Base-by-base conservation (phyloP, 768 basidiomycete genomes). In the Amanita exitialis region DNA sequence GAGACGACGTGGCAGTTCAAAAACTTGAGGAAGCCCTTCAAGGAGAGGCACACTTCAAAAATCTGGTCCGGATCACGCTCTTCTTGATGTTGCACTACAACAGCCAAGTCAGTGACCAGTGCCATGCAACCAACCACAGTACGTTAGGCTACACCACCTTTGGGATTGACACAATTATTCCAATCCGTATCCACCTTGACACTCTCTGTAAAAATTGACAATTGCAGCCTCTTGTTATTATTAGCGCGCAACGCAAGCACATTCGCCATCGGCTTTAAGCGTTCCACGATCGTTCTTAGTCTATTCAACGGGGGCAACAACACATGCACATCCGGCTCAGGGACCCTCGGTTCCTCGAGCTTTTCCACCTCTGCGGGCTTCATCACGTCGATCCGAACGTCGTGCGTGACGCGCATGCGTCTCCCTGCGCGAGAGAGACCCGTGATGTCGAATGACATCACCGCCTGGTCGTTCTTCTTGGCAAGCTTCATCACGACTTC, bases 321-420 rank as follows among this genome's bases (percentile, higher is more conserved):
- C 44, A 92, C 81, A 56, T 88, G 86, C 57, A 90, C 91, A 53
- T 93, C 86, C 13, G 90, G 88, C 27, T 86, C 83, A 1, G 91
- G 91, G 60, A 90, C 93, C 57, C 88, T 64, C 1, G 91, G 91
- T 61, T 93, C 91, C 23, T 69, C 74, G 50, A 93, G 73, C 54
- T 73, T 78, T 16, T 76, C 80, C 9, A 87, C 78, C 52, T 93
- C 91, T 0, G 70, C 68, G 1, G 84, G 84, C 51, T 79, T 79
- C 78, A 90, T 75, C 7, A 94, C 82, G 45, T 86, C 86, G 51
- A 93, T 86, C 56, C 77, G 76, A 25, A 93, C 86, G 58, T 92
- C 90, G 61, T 94, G 90, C 0, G 77, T 70, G 18, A 93, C 78
- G 41, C 76, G 73, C 36, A 90, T 75, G 38, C 65, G 71, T 53